phyloP scores from a whole-genome alignment of 2,329 filamentous ascomycete genomes.

The Neofusicoccum ribis region DNA sequence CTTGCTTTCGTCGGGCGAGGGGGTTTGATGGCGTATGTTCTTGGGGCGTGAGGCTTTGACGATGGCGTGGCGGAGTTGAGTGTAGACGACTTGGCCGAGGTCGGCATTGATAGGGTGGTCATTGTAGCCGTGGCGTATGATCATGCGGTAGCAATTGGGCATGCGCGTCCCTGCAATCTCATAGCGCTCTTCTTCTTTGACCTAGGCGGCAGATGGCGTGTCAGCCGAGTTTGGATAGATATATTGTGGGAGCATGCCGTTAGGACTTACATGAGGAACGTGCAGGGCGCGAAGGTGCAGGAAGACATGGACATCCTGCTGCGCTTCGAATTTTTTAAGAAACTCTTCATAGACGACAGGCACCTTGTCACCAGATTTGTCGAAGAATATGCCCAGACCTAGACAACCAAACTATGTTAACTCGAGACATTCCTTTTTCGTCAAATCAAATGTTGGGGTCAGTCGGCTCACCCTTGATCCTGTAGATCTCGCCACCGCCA shows the following conservation, averaged over 20 bases:
- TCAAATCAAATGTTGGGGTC: not conserved
- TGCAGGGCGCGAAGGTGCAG: conserved; percentile 70
- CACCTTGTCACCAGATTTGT: conserved; percentile 68
- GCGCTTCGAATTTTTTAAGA: conserved; percentile 66
- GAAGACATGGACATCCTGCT: conserved; percentile 70
- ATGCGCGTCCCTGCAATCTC: conserved; percentile 49
- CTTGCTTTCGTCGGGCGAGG: not conserved
- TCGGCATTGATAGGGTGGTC: conserved; percentile 69
- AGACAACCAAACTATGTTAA: conserved; percentile 37
- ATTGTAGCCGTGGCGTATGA: conserved; percentile 71
- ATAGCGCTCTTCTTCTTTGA: conserved; percentile 47
- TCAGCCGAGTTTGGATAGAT: not conserved
- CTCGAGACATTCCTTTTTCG: too few species aligned
- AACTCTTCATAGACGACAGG: conserved; percentile 73
- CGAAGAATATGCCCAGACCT: conserved; percentile 74
- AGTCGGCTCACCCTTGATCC: conserved; percentile 27
- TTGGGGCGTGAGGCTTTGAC: conserved; percentile 22
- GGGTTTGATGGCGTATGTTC: not conserved
- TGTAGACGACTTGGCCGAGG: conserved; percentile 60
- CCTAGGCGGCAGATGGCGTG: conserved; percentile 18
- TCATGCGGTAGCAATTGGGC: conserved; percentile 67
- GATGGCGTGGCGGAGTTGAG: conserved; percentile 54
- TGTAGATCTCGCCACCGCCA: conserved; percentile 41
- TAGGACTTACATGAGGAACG: conserved; percentile 53
- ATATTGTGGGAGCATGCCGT: not conserved